Evolutionary conservation across 2,329 filamentous ascomycete species (phyloP), one percentile per base, ranked within the genome.

Genomic region (Xylariomycetidae sp.): DNA sequence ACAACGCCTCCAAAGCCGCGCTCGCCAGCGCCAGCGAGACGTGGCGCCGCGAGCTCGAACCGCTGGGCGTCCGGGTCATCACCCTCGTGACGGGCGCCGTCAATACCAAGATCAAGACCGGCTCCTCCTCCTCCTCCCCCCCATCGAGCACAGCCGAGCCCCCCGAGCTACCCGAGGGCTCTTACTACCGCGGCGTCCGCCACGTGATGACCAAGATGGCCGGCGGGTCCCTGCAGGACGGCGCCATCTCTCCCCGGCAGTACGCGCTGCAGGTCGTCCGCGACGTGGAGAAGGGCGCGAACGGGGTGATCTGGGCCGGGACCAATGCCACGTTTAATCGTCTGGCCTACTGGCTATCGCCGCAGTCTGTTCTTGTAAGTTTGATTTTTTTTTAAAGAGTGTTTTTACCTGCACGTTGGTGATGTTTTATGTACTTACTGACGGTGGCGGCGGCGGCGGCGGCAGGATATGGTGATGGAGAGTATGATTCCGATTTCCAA

Each of bases 1-100:
- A 57, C 30, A 48, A 40, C 16, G n/a, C n/a, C 11, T 53, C 53
- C 6, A 58, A 58, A 19, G 46, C 49, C 1, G 53, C 54, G 3
- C 37, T 44, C 1, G 19, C 37, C 3, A 44, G 40, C 12, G 18
- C 53, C 12, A 53, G 52, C 0, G 53, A 57, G 10, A 44, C 31
- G 1, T 31, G 53, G 6, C 38, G 52, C 5, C 27, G 45, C 2
- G 54, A 58, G 28, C 50, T 58, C 3, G 34, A 30, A 1, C 53
- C 53, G 0, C 50, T 58, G 2, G 51, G 47, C 2, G 46, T 58
- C 4, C 41, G 42, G 1, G 40, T 49, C 4, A 37, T 57, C 17
- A 50, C 55, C 3, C 20, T 54, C 14, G 25, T 51, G 4, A 55
- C 52, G 3, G 44, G 44, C 8, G 38, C 37, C 2, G 51, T 56